Evolutionary conservation across 768 basidiomycete species (phyloP), one percentile per base, ranked within the genome.

Genomic region (Calocybe gangraenosa): DNA sequence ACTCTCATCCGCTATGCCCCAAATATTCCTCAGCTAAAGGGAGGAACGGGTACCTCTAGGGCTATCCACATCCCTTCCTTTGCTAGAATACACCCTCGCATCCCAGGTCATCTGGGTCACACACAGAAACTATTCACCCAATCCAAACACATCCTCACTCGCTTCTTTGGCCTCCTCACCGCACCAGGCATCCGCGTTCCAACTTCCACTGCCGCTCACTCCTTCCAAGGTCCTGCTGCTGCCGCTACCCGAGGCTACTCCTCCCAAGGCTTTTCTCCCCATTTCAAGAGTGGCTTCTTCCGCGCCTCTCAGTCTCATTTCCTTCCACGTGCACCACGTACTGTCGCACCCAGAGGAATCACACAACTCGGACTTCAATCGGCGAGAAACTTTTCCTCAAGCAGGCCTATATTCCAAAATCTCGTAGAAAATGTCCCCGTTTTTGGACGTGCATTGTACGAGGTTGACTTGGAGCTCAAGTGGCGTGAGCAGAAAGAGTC

Each of bases 381-480:
- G 0, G 86, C 83, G 0, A 71, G 90, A 30, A 87, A 81, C 55
- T 93, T 92, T 61, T 81, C 81, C 18, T 77, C 81, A 2, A 75
- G 73, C 9, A 79, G 84, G 2, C 84, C 86, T 2, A 73, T 91
- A 35, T 91, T 92, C 69, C 82, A 89, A 60, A 82, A 86, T 58
- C 62, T 93, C 33, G 79, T 80, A 2, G 78, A 90, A 59, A 90
- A 90, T 55, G 81, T 88, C 0, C 90, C 91, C 6, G 65, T 93
- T n/a, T 74, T 79, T 1, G 77, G 76, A 7, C 76, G 91, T 20
- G 82, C 90, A 2, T 67, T 91, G 34, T 81, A 79, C 59, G 84
- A 90, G 59, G 81, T 78, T 0, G 86, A 90, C 57, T 78, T 79
- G 73, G 81, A 89, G 33, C 23, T 81, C 19, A 74, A 78, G 50